Evolutionary conservation across 306 rosid genomes (phyloP).

Genomic region (Mimosa bimucronata): DNA sequence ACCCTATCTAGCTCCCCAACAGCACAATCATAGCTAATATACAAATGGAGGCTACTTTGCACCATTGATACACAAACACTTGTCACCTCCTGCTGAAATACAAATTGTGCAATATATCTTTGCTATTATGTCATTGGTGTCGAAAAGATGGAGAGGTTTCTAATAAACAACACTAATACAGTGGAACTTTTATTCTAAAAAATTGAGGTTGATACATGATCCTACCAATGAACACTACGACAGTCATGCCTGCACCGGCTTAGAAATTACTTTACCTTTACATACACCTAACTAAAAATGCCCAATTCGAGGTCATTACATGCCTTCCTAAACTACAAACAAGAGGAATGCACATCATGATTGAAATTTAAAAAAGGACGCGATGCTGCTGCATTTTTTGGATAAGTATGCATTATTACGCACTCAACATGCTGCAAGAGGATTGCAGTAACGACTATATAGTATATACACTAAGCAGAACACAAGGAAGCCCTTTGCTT

Average conservation of each 20-base stretch:
- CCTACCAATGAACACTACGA: constrained; percentile 13
- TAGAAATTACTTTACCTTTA: constrained; percentile 26
- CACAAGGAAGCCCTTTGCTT: constrained; percentile 89
- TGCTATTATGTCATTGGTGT: background rate
- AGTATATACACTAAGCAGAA: constrained; percentile 47
- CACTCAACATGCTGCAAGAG: constrained; percentile 30
- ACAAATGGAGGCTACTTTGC: background rate
- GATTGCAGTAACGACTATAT: constrained; percentile 22
- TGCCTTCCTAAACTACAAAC: constrained; percentile 18
- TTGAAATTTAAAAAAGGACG: constrained; percentile 11
- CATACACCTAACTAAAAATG: constrained; percentile 30
- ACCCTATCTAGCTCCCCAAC: background rate
- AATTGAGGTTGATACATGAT: background rate
- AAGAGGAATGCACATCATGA: background rate
- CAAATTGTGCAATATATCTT: background rate
- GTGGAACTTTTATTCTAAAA: background rate
- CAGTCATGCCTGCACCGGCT: constrained; percentile 14
- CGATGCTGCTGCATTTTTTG: background rate
- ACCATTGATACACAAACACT: background rate
- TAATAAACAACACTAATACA: background rate
- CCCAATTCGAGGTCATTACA: constrained; percentile 15
- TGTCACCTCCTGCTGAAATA: background rate
- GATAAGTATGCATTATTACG: background rate
- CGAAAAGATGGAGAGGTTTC: background rate
- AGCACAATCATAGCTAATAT: background rate